A percentile compares a stretch with the other conserved stretches of the same genome.
These are phyloP conservation scores for Phaeotremella fagi DNA, from an alignment of 768 basidiomycete species.

Conservation along the genomic window DNA sequence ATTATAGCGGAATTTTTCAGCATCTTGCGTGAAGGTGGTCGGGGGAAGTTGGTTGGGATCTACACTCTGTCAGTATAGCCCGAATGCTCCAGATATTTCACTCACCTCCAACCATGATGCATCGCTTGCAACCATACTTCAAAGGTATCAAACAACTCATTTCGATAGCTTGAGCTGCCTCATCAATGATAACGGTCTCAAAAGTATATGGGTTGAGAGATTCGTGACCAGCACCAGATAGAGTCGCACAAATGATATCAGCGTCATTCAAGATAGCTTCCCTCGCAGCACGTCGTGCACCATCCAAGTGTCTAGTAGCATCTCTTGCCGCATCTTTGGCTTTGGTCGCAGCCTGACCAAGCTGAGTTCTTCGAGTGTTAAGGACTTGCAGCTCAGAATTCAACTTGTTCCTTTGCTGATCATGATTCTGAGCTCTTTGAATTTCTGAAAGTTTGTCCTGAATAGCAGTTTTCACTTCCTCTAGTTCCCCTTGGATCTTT, in stretches of 20 bases:
- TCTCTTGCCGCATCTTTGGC: constrained; percentile 79
- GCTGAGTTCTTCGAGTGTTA: constrained; percentile 59
- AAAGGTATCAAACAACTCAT: constrained; percentile 90
- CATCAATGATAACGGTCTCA: constrained; percentile 94
- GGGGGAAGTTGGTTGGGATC: constrained; percentile 78
- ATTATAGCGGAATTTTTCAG: constrained; percentile 67
- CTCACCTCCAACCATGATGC: constrained; percentile 87
- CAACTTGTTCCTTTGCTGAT: constrained; percentile 56
- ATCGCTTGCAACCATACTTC: constrained; percentile 74
- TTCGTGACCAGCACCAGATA: constrained; percentile 91
- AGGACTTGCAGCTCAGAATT: constrained; percentile 67
- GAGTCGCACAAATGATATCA: constrained; percentile 87
- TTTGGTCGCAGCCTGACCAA: constrained; percentile 68
- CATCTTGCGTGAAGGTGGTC: constrained; percentile 68
- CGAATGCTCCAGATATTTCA: neutral
- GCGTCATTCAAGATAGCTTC: constrained; percentile 75
- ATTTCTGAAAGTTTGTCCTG: constrained; percentile 63
- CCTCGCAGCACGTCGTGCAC: constrained; percentile 67
- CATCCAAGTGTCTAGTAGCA: constrained; percentile 73
- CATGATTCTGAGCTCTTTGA: constrained; percentile 57
- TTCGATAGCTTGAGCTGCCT: constrained; percentile 95
- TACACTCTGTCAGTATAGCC: constrained; percentile 8
- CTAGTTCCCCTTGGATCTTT: constrained; percentile 64
- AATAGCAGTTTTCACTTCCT: constrained; percentile 60
- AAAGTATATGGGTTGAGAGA: constrained; percentile 73